These are phyloP conservation scores for Rhododendron vialii DNA, from an alignment of 148 eudicot genomes.

Conservation along the genomic window DNA sequence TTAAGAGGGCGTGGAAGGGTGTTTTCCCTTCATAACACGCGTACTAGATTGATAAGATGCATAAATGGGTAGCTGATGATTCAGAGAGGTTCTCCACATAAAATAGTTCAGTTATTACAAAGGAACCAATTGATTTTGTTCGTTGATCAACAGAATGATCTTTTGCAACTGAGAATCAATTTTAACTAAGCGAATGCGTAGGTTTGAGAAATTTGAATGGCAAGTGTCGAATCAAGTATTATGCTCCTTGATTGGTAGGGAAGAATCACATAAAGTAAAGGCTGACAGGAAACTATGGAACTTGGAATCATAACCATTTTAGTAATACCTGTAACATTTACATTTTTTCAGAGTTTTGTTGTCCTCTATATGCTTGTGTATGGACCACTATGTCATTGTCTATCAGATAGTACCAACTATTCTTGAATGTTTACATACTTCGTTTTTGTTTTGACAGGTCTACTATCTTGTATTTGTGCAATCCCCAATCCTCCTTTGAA, in stretches of 20 bases:
- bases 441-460: constrained; percentile 15
- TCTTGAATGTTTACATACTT: neutral
- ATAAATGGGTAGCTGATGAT: neutral
- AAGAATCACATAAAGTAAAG: neutral
- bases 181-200: neutral
- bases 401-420: neutral
- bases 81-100: neutral
- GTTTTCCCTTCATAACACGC: neutral
- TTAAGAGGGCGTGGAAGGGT: neutral
- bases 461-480: constrained; percentile 11
- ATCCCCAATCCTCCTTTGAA: constrained; percentile 12
- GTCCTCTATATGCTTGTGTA: neutral
- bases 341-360: neutral
- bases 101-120: neutral
- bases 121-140: neutral
- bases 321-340: neutral
- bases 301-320: neutral
- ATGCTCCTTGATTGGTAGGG: neutral
- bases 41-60: neutral
- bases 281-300: neutral
- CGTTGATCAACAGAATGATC: neutral
- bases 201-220: neutral
- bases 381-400: neutral
- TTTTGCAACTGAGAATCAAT: neutral
- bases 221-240: neutral